Conservation (phyloP, 805 yeast species). For the Lipomyces kockii region DNA sequence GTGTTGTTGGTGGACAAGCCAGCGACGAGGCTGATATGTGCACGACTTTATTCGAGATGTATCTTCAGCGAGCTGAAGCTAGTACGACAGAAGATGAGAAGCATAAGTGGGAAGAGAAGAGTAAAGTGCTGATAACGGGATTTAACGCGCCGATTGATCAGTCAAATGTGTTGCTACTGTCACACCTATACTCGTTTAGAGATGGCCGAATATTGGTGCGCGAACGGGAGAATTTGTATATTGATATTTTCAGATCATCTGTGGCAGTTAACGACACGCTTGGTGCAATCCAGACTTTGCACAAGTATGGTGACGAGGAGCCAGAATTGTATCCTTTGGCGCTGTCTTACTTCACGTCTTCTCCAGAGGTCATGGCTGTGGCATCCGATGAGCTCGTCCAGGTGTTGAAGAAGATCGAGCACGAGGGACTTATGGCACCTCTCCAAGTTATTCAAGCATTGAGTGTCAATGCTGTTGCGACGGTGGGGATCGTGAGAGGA, state of each 20-base stretch:
- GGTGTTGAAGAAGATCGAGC: constrained; percentile 59
- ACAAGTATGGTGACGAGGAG: constrained; percentile 63
- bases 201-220: constrained; percentile 43
- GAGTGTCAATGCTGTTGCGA: constrained; percentile 63
- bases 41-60: constrained; percentile 81
- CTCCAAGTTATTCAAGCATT: constrained; percentile 76
- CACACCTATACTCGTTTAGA: constrained; percentile 53
- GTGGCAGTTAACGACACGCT: constrained; percentile 62
- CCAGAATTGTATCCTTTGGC: constrained; percentile 71
- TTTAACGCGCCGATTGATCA: constrained; percentile 59
- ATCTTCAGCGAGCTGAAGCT: constrained; percentile 61
- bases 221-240: constrained; percentile 52
- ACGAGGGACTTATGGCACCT: constrained; percentile 64
- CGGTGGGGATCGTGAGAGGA: constrained; percentile 73
- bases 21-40: constrained; percentile 75
- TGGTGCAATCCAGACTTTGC: constrained; percentile 61
- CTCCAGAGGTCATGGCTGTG: constrained; percentile 51
- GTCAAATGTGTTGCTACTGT: constrained; percentile 58
- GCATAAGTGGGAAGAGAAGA: constrained; percentile 68
- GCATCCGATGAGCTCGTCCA: constrained; percentile 51
- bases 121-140: constrained; percentile 55
- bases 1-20: constrained; percentile 63
- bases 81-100: constrained; percentile 48
- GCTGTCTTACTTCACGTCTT: constrained; percentile 64
- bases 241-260: constrained; percentile 69